Evolutionary conservation across 2,329 filamentous ascomycete genomes (phyloP), one percentile per base, ranked within the genome.

Genomic region (Penicillium sclerotigenum): DNA sequence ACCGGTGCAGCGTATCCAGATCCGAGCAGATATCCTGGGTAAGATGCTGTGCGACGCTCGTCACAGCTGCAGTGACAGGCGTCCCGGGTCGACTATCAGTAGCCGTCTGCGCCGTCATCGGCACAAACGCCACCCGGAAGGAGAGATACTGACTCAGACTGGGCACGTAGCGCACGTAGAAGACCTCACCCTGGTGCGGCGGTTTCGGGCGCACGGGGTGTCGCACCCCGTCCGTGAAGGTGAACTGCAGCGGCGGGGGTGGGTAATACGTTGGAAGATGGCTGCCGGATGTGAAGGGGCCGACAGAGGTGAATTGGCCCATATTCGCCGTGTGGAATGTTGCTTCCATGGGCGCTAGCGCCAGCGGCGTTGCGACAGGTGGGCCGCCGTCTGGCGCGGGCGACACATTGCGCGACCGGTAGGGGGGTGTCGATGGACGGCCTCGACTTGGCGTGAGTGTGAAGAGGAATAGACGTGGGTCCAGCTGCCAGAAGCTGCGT

Each of bases 211-310:
- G 86, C 40, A 95, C 79, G 0, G 94, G 94, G 69, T 99, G 94
- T 0, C 91, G 87, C 43, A 92, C 79, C 57, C 87, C 83, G 69
- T 90, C 86, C 2, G 90, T 92, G 59, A 88, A 86, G 4, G 83
- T 87, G 71, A 93, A 97, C 64, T 93, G 89, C 9, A 90, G 77
- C 1, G 94, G 90, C 2, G 88, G 80, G 0, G 92, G 91, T 2
- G 92, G 92, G 64, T 90, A 97, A 75, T 91, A 97, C 0, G 91
- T 96, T 2, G 93, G 92, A 2, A 97, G 79, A 71, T 96, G 90
- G 40, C 89, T 94, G 14, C 85, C 83, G 1, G 90, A 95, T 63
- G 85, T 86, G 73, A 93, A 96, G 0, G 90, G 91, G 0, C 88
- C 87, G 70, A 28, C 77, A 62, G 71, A 61, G 56, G 65, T 68